Base-by-base conservation (phyloP, 2,329 filamentous ascomycete species). In the Neurospora sp. region DNA sequence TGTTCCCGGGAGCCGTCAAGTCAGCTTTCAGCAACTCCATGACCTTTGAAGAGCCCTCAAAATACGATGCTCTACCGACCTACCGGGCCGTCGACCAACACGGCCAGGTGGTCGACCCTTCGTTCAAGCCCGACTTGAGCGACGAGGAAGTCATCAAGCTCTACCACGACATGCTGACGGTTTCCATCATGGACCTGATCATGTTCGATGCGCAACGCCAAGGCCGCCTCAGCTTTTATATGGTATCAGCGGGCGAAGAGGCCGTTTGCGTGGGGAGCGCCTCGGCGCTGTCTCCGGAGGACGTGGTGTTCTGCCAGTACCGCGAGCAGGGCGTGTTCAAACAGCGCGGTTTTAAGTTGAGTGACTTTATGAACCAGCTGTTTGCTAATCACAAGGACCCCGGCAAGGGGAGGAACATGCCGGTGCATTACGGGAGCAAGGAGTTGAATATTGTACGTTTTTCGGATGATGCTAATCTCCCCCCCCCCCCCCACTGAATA, bases 201-300 rank as follows among this genome's bases (percentile, higher is more conserved):
- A 98, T 98, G 94, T 97, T 97, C 77, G 96, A 99, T 77, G 94
- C 96, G 0, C 96, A 99, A 81, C 86, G 96, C 66, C 96, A 99
- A 81, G 94, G 94, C n/a, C 89, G 93, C 23, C 82, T 97, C 70
- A 94, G 91, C 79, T 99, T 99, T 81, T 99, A 99, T 81, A 98
- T 99, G 92, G 95, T 95, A 77, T 95, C 92, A 43, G 92, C 93
- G 0, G 94, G 94, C 70, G 94, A 97, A 82, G 96, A 99, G 84
- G 96, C 95, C 40, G 93, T 97, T 68, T 92, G 93, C 62, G 90
- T 99, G 2, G 96, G 93, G 1, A 94, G 91, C 1, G 93, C 94
- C 0, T 93, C 93, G 33, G 93, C 93, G 13, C 81, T 99, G 71
- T 85, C 88, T n/a, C 87, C 86, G n/a, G 87, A 91, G 68, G 96